Evolutionary conservation across 2,329 filamentous ascomycete genomes (phyloP).

Genomic region (Fusarium sp.): DNA sequence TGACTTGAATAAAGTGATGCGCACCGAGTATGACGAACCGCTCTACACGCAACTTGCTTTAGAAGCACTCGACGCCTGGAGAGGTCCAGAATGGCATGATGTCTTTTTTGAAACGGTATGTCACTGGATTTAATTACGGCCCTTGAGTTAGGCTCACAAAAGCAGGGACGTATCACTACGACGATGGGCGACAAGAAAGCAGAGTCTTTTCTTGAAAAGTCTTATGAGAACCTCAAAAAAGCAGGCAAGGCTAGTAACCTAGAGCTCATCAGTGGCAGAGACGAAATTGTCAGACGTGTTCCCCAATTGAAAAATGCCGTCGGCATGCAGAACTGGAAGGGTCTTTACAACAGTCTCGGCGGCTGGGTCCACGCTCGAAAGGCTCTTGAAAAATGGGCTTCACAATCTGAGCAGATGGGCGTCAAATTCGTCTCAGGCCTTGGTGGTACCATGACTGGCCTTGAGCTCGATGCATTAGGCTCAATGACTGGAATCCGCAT

Average conservation of each 20-base stretch:
- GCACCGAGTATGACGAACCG: constrained; percentile 12
- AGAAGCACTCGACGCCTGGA: neutral
- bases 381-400: constrained; percentile 1
- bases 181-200: neutral
- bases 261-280: neutral
- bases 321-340: constrained; percentile 2
- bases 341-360: neutral
- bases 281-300: neutral
- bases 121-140: fast-evolving
- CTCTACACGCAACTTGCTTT: neutral
- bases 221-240: neutral
- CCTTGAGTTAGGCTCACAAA: neutral
- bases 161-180: neutral
- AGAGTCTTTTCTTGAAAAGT: neutral
- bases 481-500: neutral
- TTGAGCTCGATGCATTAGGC: neutral
- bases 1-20: constrained; percentile 32
- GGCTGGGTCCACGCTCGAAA: constrained; percentile 8
- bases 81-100: neutral
- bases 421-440: neutral
- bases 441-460: neutral
- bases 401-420: neutral
- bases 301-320: neutral
- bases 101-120: neutral
- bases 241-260: neutral